A percentile compares a stretch with the other conserved stretches of the same genome.
These are phyloP conservation scores for Chrysopogon serrulatus DNA, from an alignment of 176 grass and related monocot genomes.

Conservation along the genomic window DNA sequence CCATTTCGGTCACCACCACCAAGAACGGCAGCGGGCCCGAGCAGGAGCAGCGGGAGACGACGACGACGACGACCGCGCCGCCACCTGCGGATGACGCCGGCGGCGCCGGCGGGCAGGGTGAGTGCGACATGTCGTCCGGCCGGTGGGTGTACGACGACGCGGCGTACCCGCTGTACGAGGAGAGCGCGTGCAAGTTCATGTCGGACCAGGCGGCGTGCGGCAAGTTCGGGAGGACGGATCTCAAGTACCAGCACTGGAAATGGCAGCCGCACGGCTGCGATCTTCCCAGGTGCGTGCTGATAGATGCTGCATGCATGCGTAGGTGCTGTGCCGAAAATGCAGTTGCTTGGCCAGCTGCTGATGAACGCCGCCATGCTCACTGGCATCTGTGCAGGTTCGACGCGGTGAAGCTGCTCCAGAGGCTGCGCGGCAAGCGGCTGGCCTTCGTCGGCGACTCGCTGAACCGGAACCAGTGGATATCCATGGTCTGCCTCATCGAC, in stretches of 20 bases:
- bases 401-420: conserved; percentile 49
- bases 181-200: conserved; percentile 78
- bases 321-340: no score
- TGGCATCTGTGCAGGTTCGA: conserved; percentile 74
- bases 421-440: conserved; percentile 54
- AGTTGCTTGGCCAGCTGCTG: no score
- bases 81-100: neutral
- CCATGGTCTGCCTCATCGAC: conserved; percentile 86
- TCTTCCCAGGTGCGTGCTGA: conserved; percentile 54
- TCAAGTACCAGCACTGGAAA: conserved; percentile 59
- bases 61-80: neutral
- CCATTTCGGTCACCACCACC: conserved; percentile 22
- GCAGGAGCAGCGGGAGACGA: neutral
- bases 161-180: conserved; percentile 56
- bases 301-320: no score
- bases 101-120: neutral
- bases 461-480: conserved; percentile 82
- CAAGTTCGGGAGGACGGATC: conserved; percentile 68
- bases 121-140: conserved; percentile 62
- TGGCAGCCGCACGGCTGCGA: conserved; percentile 78
- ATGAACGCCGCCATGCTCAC: no score
- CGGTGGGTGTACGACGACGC: conserved; percentile 62
- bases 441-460: conserved; percentile 82
- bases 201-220: conserved; percentile 70
- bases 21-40: neutral